Percentiles rank a stretch among this genome's conserved stretches.
Conservation (phyloP, 2,329 filamentous ascomycete genomes). For the Apiospora pterosperma region DNA sequence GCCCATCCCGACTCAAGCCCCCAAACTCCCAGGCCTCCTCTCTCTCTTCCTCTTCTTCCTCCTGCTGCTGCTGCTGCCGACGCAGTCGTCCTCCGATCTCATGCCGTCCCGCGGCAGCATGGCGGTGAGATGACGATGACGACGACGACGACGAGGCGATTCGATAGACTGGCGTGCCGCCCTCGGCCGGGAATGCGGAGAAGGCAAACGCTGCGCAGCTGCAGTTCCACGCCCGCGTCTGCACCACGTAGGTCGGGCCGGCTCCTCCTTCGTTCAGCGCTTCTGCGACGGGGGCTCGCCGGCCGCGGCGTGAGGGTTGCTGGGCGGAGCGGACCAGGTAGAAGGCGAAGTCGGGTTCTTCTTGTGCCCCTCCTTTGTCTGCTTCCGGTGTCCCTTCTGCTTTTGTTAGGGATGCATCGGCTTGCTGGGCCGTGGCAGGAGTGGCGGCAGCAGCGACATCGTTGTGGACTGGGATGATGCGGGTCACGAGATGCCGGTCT, state of each 20-base stretch:
- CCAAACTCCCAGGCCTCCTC: conserved; percentile 25
- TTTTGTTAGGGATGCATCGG: background rate
- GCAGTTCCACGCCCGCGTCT: conserved; percentile 78
- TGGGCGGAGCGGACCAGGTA: conserved; percentile 65
- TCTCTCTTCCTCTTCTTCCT: conserved; percentile 8
- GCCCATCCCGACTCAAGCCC: conserved; percentile 30
- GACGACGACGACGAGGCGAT: background rate
- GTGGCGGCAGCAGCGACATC: background rate
- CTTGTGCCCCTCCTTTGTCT: background rate
- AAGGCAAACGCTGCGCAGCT: conserved; percentile 83
- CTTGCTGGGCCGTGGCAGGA: conserved; percentile 1
- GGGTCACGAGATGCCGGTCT: conserved; percentile 70
- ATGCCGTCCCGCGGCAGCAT: background rate
- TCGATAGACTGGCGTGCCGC: conserved; percentile 8
- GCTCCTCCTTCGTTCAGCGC: conserved; percentile 7
- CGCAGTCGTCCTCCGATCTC: conserved; percentile 6
- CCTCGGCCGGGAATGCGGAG: conserved; percentile 54
- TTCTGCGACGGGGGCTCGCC: conserved; percentile 21
- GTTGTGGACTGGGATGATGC: conserved; percentile 34
- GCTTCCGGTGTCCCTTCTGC: background rate
- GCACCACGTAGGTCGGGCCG: conserved; percentile 61
- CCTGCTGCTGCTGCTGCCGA: background rate
- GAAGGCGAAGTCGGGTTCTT: conserved; percentile 25
- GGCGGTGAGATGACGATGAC: background rate
- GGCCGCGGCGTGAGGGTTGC: conserved; percentile 27